Percentiles rank a stretch among this genome's conserved stretches.
Conservation (phyloP, 1,284 basidiomycete genomes). For the Ustilago tritici region DNA sequence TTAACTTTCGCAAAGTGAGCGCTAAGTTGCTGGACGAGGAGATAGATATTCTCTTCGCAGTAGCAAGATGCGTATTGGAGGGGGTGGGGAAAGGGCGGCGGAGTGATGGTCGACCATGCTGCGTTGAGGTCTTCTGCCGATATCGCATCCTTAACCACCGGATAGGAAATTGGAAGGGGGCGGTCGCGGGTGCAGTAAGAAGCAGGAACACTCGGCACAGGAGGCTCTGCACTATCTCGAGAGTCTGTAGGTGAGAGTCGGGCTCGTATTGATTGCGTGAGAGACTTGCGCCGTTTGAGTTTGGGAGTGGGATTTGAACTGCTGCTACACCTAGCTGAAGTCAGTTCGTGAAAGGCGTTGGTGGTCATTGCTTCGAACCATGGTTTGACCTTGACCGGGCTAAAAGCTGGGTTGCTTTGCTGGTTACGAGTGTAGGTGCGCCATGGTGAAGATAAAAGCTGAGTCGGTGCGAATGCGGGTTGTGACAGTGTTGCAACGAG, state of each 20-base stretch:
- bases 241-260: not conserved
- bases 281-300: not conserved
- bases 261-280: not conserved
- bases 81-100: slow-evolving; percentile 20
- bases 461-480: too few relatives aligned
- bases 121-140: slow-evolving; percentile 1
- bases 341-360: not conserved
- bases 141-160: not conserved
- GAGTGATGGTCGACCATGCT: slow-evolving; percentile 14
- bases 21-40: slow-evolving; percentile 23
- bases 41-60: slow-evolving; percentile 62
- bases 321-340: not conserved
- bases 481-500: not conserved
- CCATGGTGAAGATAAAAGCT: too few relatives aligned
- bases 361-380: not conserved
- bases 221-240: not conserved
- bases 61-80: slow-evolving; percentile 44
- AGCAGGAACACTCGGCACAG: not conserved
- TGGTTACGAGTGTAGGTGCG: too few relatives aligned
- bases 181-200: not conserved
- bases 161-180: not conserved
- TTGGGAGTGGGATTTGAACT: not conserved
- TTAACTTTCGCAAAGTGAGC: slow-evolving; percentile 2
- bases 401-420: too few relatives aligned
- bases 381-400: not conserved